Evolutionary conservation across 768 basidiomycete genomes (phyloP).

Genomic region (Asterophora lycoperdoides): DNA sequence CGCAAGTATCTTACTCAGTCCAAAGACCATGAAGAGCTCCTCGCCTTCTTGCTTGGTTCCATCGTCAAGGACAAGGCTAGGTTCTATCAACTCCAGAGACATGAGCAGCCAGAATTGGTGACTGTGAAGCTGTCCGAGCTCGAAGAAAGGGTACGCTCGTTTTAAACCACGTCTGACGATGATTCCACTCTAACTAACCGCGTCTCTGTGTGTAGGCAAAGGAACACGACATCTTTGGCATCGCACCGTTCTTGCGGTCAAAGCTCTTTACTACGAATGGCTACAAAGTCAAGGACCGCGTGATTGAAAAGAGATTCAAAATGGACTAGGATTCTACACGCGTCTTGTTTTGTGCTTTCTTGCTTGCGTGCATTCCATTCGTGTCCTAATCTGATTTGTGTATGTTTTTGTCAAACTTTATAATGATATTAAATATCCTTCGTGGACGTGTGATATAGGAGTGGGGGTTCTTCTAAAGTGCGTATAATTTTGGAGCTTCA

Average conservation of each 20-base stretch:
- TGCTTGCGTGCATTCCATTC: slow-evolving; percentile 7
- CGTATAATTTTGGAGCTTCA: background rate
- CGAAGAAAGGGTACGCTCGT: slow-evolving; percentile 70
- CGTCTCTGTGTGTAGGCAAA: slow-evolving; percentile 65
- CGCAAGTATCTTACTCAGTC: slow-evolving; percentile 96
- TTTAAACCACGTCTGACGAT: background rate
- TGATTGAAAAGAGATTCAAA: slow-evolving; percentile 74
- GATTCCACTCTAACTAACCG: background rate
- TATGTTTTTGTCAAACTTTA: slow-evolving; percentile 5
- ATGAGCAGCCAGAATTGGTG: slow-evolving; percentile 74
- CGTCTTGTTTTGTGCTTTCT: slow-evolving; percentile 17
- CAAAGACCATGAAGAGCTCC: slow-evolving; percentile 91
- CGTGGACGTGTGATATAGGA: slow-evolving; percentile 2
- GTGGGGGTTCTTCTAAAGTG: slow-evolving; percentile 8
- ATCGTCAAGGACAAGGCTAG: slow-evolving; percentile 91
- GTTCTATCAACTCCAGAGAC: slow-evolving; percentile 71
- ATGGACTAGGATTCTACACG: slow-evolving; percentile 26
- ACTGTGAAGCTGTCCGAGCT: slow-evolving; percentile 76
- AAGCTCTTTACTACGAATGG: slow-evolving; percentile 87
- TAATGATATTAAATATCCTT: slow-evolving; percentile 10
- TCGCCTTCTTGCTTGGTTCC: slow-evolving; percentile 91
- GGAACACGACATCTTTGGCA: slow-evolving; percentile 94
- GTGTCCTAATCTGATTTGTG: background rate
- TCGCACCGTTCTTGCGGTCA: slow-evolving; percentile 78
- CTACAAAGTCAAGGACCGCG: slow-evolving; percentile 64